Base-by-base conservation (phyloP, 2,329 filamentous ascomycete genomes). In the Scedosporium minutisporum region DNA sequence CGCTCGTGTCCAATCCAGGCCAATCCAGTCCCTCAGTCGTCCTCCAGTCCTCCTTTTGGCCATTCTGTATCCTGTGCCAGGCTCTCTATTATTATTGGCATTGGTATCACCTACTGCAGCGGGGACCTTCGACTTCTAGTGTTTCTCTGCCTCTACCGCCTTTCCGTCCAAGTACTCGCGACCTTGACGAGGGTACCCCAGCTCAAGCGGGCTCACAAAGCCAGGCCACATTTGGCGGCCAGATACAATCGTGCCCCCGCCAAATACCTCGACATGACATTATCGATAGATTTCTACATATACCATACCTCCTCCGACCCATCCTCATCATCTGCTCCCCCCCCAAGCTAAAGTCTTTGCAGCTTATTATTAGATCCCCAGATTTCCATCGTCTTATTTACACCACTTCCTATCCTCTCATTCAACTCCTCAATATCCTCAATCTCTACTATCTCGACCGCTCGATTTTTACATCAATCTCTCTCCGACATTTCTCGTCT, bases 181-280 rank as follows among this genome's bases (percentile, higher is more conserved):
- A 55, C 51, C 18, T 46, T 6, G 60, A 21, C 51, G 18, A 62
- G 12, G 60, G 29, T 62, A 62, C 48, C 60, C 33, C 51, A 23
- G 51, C 51, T 57, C 21, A 14, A 16, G 21, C 23, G 41, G 33
- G 23, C 60, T 44, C 60, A 16, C 7, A 10, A 57, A 38, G 42
- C 21, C 10, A 62, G 60, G 38, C 60, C 60, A 57, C 60, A 33
- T 46, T 29, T 44, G 16, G 60, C 53, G 60, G 60, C 60, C 60
- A 62, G 33, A 25, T 62, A 62, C 60, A 57, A 27, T 18, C 14
- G 48, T 57, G 51, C 60, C 60, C 29, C 53, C 38, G 12, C 38
- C 53, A 21, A 48, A 18, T 42, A n/a, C 27, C 12, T 59, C 57
- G 18, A 18, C 29, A 48, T 57, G 23, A 51, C 60, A 27, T 55